Evolutionary conservation across 495 filamentous ascomycete species (phyloP), one percentile per base, ranked within the genome.

Genomic region (Pseudevernia furfuracea): DNA sequence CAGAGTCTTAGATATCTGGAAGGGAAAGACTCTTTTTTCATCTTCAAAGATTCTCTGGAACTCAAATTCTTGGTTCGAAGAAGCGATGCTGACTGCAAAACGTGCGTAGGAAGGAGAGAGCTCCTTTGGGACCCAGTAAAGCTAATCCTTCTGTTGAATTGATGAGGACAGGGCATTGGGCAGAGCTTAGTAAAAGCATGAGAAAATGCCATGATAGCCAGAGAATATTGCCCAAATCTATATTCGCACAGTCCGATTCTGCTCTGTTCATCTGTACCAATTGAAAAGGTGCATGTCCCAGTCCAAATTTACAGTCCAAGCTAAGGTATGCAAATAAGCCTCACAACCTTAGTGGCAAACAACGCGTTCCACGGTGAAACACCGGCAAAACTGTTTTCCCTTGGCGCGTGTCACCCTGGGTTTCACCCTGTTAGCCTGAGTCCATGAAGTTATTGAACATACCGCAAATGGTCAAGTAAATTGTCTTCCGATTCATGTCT

Each of bases 371-470:
- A 2, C 11, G 49, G 28, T 49, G 1, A 53, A 53, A 53, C 28
- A 53, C 6, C 49, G 49, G 49, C 28, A 11, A 30, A 52, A 28
- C 10, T 25, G 1, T 8, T 8, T 19, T 12, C 46, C 43, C 7
- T 15, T 12, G 1, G n/a, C 30, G 52, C 52, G 52, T 30, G 52
- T 55, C 52, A 17, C 17, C 25, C 49, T 55, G 52, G 25, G 36
- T 38, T 59, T 59, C 37, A 59, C n/a, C 48, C 15, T 55, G 52
- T 55, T 55, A 30, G 52, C 52, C 25, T 30, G 25, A 52, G 25
- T 52, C 48, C 23, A 25, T n/a, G n/a, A n/a, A n/a, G n/a, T n/a
- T n/a, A n/a, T n/a, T n/a, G n/a, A n/a, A n/a, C n/a, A n/a, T n/a
- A n/a, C n/a, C n/a, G n/a, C n/a, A n/a, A 36, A 52, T 41, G 30